These are phyloP conservation scores for Ganoderma sp. DNA, from an alignment of 1,284 basidiomycete genomes.

Conservation along the genomic window DNA sequence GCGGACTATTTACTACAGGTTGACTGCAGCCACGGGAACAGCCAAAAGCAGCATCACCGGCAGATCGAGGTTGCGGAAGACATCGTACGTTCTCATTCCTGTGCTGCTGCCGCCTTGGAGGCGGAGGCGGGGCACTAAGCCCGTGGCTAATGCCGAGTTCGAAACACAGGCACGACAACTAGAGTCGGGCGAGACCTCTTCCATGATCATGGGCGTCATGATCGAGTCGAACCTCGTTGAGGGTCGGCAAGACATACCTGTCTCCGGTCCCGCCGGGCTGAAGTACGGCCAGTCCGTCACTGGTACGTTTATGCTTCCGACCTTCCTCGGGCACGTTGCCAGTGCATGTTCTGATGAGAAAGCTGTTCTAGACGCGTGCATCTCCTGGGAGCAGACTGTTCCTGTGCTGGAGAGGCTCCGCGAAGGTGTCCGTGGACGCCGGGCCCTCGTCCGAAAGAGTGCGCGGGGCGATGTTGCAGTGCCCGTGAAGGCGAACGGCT, in stretches of 20 bases:
- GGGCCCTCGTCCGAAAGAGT: conserved; percentile 53
- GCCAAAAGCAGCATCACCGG: conserved; percentile 84
- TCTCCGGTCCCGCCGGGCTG: conserved; percentile 76
- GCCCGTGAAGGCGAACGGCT: conserved; percentile 14
- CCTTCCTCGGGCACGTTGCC: not conserved
- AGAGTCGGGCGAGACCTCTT: conserved; percentile 69
- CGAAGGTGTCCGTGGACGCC: conserved; percentile 78
- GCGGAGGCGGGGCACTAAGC: not conserved
- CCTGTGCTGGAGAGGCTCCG: conserved; percentile 81
- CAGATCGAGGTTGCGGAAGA: conserved; percentile 86
- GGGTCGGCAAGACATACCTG: conserved; percentile 86
- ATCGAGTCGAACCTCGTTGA: conserved; percentile 94
- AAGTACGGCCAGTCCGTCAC: conserved; percentile 92
- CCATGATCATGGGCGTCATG: conserved; percentile 95
- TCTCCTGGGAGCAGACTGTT: conserved; percentile 88
- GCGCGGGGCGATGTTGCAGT: conserved; percentile 34
- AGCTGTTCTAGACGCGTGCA: conserved; percentile 70
- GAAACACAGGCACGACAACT: conserved; percentile 70
- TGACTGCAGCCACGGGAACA: conserved; percentile 96
- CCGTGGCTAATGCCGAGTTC: conserved; percentile 3
- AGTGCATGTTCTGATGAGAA: conserved; percentile 11
- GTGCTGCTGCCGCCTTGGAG: not conserved
- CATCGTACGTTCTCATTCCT: conserved; percentile 61
- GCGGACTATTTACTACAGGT: conserved; percentile 54
- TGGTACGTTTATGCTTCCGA: conserved; percentile 29